phyloP scores from a whole-genome alignment of 2,329 filamentous ascomycete genomes.

The Cryphonectria japonica region DNA sequence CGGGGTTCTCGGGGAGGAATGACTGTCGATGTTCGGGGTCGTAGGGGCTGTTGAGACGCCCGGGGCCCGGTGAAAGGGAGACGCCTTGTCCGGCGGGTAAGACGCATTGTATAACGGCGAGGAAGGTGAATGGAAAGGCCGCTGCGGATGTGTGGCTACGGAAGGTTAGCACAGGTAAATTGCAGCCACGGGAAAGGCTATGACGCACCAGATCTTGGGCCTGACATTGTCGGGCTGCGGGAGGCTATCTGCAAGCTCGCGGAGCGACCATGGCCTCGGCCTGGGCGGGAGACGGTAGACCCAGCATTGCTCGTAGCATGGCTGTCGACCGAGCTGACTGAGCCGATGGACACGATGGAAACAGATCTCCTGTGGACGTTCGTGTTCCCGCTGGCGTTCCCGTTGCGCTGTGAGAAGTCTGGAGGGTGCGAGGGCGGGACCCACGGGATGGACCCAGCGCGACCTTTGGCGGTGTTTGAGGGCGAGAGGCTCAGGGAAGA shows the following conservation, averaged over 20 bases:
- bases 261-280: constrained; percentile 73
- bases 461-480: constrained; percentile 45
- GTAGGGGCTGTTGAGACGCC: constrained; percentile 50
- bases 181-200: constrained; percentile 31
- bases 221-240: constrained; percentile 48
- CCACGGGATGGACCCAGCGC: constrained; percentile 54
- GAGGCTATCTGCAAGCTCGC: constrained; percentile 79
- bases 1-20: constrained; percentile 45
- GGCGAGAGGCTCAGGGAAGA: constrained; percentile 65
- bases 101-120: constrained; percentile 60
- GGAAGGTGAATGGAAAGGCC: constrained; percentile 48
- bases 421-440: constrained; percentile 28
- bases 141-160: constrained; percentile 46
- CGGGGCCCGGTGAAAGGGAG: constrained; percentile 42
- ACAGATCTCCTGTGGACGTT: constrained; percentile 75
- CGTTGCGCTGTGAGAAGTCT: constrained; percentile 30
- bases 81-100: constrained; percentile 55
- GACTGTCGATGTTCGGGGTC: constrained; percentile 45
- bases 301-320: constrained; percentile 48
- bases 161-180: constrained; percentile 18
- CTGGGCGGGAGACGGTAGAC: constrained; percentile 48
- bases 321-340: constrained; percentile 52
- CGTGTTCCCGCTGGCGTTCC: constrained; percentile 41
- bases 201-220: constrained; percentile 44
- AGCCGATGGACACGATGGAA: constrained; percentile 80